Evolutionary conservation across 805 yeast genomes (phyloP), one percentile per base, ranked within the genome.

Genomic region (Wickerhamomyces subpelliculosus): DNA sequence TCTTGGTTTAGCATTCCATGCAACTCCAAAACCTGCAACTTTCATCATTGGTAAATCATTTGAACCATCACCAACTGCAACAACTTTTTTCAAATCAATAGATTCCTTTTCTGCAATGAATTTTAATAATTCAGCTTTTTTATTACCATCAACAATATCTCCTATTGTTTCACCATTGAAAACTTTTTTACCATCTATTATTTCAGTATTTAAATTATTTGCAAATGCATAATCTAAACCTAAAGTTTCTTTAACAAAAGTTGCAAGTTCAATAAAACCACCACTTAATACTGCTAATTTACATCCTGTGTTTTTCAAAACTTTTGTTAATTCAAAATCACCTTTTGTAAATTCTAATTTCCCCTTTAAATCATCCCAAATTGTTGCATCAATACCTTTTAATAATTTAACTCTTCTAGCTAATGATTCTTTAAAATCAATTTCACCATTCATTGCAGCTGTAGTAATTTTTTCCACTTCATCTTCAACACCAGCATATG

Each of bases 61-160:
- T 19, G 97, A 96, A 27, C 99, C 99, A 57, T 93, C 97, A 27
- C 97, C 97, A 27, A 90, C 84, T 35, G 96, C 96, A 33, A 84
- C 80, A 1, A 81, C 80, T 4, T 68, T 55, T 31, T 57, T 57
- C 10, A 76, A 62, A 18, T 72, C 73, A 26, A 84, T 65, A 10
- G 59, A 59, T 46, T 78, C 80, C 29, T 68, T 70, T 5, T 58
- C 47, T 1, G 90, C 82, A 24, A 85, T 71, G 44, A 76, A 72
- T 34, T 68, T 60, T 34, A 93, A 64, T 13, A 90, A 69, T 38
- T 75, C 72, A 2, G 95, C 95, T 60, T 93, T 93, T 47, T 73
- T 78, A 17, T 71, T 70, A 7, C 96, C 96, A 60, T 93, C 93
- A 18, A 93, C 96, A 42, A 89, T 72, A 19, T 77, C 77, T 4